Percentiles rank a stretch among this genome's conserved stretches.
phyloP scores from a whole-genome alignment of 78 protist species.

The Creolimax fragrantissima region DNA sequence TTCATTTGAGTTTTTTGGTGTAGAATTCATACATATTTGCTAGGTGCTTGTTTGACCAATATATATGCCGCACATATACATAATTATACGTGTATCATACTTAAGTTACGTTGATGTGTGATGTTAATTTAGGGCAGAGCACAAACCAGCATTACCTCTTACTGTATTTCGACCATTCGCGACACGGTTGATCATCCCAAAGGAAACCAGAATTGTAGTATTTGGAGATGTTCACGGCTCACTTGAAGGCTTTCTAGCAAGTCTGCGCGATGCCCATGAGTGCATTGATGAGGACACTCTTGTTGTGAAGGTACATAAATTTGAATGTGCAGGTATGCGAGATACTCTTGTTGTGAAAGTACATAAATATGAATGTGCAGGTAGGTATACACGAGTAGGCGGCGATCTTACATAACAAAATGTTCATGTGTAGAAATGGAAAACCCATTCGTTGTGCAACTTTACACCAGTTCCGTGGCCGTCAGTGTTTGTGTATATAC shows the following conservation, averaged over 20 bases:
- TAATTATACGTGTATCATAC: neutral
- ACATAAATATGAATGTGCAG: neutral
- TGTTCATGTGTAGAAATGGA: too few relatives aligned
- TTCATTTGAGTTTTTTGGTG: too few relatives aligned
- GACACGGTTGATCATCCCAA: neutral
- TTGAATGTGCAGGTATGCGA: neutral
- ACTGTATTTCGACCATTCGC: neutral
- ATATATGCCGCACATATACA: neutral
- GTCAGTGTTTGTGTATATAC: neutral
- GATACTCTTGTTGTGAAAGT: neutral
- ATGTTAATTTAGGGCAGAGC: neutral
- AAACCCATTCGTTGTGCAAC: too few relatives aligned
- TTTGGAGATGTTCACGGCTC: constrained; percentile 1
- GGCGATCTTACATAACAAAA: too few relatives aligned
- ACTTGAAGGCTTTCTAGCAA: neutral
- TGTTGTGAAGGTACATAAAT: neutral
- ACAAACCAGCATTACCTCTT: neutral
- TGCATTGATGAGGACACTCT: neutral
- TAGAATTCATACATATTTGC: neutral
- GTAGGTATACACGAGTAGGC: neutral
- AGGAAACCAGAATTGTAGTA: neutral
- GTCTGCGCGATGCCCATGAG: neutral
- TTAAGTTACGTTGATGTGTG: neutral
- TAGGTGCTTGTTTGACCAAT: neutral
- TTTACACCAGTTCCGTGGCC: too few relatives aligned